Evolutionary conservation across 148 eudicot genomes (phyloP).

Genomic region (Heliosperma pusillum): DNA sequence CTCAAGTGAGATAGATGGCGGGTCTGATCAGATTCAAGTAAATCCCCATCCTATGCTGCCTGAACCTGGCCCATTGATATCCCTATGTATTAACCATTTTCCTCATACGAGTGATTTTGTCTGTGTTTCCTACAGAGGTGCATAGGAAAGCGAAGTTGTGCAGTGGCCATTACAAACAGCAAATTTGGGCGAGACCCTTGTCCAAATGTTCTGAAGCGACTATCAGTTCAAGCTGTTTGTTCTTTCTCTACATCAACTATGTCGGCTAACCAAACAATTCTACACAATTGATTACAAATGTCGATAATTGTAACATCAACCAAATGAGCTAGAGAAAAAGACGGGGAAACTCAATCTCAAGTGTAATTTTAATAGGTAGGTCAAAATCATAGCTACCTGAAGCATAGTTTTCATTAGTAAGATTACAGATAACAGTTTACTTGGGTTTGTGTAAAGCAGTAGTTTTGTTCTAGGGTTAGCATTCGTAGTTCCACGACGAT

Average conservation of each 20-base stretch:
- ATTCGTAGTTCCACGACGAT: constrained; percentile 2
- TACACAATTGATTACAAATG: constrained; percentile 25
- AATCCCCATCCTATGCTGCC: too few relatives aligned
- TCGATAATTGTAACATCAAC: constrained; percentile 8
- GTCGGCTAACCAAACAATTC: constrained; percentile 20
- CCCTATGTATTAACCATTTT: constrained; percentile 3
- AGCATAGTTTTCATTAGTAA: constrained; percentile 2
- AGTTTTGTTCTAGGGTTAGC: constrained; percentile 19
- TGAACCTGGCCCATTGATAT: neutral
- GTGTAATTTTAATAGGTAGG: constrained; percentile 30
- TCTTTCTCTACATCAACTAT: constrained; percentile 28
- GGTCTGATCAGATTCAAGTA: too few relatives aligned
- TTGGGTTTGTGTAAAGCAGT: constrained; percentile 22
- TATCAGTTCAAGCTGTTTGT: constrained; percentile 84
- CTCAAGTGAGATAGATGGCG: too few relatives aligned
- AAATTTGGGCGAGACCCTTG: constrained; percentile 87
- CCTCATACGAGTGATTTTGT: neutral
- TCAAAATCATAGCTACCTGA: neutral
- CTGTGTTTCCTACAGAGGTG: constrained; percentile 49
- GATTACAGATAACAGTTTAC: constrained; percentile 12
- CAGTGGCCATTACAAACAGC: constrained; percentile 70
- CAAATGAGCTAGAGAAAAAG: constrained; percentile 1
- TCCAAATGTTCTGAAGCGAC: constrained; percentile 70
- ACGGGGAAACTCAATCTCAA: constrained; percentile 13
- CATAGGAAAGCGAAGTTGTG: constrained; percentile 67